Evolutionary conservation across 75 land plant genomes (phyloP).

Genomic region (Isoetes taiwanensis): DNA sequence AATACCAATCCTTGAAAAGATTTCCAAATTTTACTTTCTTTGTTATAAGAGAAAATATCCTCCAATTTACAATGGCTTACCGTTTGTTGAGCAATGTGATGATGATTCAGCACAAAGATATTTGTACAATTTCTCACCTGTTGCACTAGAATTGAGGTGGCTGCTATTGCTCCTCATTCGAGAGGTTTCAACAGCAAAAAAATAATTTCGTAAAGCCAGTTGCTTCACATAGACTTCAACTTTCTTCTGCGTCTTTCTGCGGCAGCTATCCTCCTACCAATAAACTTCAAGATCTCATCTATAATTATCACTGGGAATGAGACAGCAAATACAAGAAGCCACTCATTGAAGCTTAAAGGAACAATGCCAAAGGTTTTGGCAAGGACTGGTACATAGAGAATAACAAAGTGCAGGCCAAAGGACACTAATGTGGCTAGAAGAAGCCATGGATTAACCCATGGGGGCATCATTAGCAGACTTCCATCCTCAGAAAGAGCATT

Average conservation of each 20-base stretch:
- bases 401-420: conserved; percentile 1
- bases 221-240: no score
- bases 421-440: neutral
- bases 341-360: neutral
- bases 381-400: neutral
- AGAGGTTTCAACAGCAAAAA: no score
- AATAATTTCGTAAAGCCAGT: no score
- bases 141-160: no score
- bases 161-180: no score
- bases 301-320: conserved; percentile 3
- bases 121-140: no score
- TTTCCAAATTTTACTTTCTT: no score
- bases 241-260: neutral
- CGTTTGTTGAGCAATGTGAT: no score
- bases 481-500: conserved; percentile 1
- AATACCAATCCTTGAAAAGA: no score
- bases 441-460: conserved; percentile 4
- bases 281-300: neutral
- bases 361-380: neutral
- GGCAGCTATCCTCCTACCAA: neutral
- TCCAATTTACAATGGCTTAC: no score
- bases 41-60: no score
- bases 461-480: conserved; percentile 1
- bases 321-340: neutral
- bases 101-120: no score